A percentile compares a stretch with the other conserved stretches of the same genome.
Conservation (phyloP, 2,329 filamentous ascomycete genomes). For the Fonsecaea erecta region DNA sequence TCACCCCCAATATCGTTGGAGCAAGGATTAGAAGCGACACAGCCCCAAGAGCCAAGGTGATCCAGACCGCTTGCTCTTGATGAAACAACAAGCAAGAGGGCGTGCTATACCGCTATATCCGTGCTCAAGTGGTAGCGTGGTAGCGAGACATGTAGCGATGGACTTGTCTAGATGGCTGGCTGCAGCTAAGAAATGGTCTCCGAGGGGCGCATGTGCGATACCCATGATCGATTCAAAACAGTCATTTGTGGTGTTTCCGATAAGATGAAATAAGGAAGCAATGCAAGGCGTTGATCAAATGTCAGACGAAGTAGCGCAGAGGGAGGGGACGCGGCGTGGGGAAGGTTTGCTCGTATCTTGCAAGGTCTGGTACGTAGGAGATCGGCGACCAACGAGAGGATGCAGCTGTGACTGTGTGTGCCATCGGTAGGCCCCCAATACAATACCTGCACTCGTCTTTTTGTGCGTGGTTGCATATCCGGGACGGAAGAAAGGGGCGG, state of each 20-base stretch:
- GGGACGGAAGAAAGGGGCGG: slow-evolving; percentile 2
- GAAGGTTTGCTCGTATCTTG: background rate
- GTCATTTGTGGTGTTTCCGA: background rate
- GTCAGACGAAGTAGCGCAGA: background rate
- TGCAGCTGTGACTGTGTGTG: background rate
- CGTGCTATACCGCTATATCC: background rate
- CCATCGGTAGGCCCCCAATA: slow-evolving; percentile 5
- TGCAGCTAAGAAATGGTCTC: background rate
- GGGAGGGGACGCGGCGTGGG: background rate
- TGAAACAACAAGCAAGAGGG: background rate
- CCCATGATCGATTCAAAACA: background rate
- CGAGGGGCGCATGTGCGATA: background rate
- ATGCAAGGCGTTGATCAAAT: background rate
- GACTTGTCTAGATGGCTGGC: background rate
- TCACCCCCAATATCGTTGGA: background rate
- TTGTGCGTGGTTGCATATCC: slow-evolving; percentile 2
- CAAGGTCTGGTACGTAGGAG: background rate
- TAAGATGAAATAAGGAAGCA: background rate
- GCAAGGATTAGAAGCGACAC: background rate
- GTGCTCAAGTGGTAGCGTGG: background rate
- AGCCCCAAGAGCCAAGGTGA: background rate
- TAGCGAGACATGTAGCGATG: background rate
- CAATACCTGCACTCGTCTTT: background rate
- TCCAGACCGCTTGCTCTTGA: background rate
- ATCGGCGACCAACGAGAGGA: slow-evolving; percentile 4